A percentile compares a stretch with the other conserved stretches of the same genome.
Evolutionary conservation across 1,284 basidiomycete genomes (phyloP).

Genomic region (Puccinia hordei): DNA sequence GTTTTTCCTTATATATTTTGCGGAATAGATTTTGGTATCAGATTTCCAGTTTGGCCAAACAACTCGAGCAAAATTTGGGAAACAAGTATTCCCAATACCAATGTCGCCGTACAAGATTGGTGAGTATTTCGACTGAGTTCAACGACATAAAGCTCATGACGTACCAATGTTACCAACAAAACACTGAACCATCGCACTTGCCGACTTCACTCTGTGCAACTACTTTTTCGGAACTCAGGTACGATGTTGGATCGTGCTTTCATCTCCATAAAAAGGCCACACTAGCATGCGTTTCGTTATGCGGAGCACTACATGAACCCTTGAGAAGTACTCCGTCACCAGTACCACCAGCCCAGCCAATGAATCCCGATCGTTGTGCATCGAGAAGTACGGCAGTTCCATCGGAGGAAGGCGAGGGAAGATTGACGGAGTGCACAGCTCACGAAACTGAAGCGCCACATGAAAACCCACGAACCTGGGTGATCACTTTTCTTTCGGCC

Average conservation of each 20-base stretch:
- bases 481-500: slow-evolving; percentile 48
- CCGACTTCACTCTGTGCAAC: background rate
- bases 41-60: slow-evolving; percentile 44
- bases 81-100: slow-evolving; percentile 30
- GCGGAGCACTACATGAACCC: slow-evolving; percentile 35
- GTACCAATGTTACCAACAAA: too few species aligned
- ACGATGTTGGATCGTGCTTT: slow-evolving; percentile 43
- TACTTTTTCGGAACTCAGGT: slow-evolving; percentile 5
- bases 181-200: background rate
- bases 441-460: background rate
- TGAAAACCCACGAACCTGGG: slow-evolving; percentile 29
- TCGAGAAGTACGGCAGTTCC: background rate
- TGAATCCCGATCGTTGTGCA: background rate
- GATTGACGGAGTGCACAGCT: background rate
- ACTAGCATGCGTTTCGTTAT: slow-evolving; percentile 44
- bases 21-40: slow-evolving; percentile 30
- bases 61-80: slow-evolving; percentile 43
- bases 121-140: slow-evolving; percentile 9
- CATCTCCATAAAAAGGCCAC: slow-evolving; percentile 30
- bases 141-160: too few species aligned
- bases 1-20: background rate
- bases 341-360: background rate
- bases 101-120: slow-evolving; percentile 50
- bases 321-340: slow-evolving; percentile 21
- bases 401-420: background rate